Conservation (phyloP, 192 early-diverging fungal species). For the Entomortierella parvispora region DNA sequence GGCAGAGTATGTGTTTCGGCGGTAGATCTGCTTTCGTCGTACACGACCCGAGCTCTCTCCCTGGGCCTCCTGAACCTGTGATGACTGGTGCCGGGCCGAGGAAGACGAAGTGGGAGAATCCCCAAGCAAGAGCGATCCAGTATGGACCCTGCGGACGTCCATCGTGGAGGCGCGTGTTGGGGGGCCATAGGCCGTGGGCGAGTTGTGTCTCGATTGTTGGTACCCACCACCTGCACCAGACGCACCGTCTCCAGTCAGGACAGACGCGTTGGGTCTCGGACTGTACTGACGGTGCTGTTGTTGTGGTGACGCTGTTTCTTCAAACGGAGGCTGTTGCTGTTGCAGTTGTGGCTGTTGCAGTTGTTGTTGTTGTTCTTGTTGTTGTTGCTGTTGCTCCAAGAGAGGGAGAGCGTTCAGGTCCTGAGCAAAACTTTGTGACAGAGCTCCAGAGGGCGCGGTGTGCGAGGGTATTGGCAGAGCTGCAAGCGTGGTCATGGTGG, state of each 20-base stretch:
- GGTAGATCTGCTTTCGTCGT: constrained; percentile 34
- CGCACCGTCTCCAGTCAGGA: not conserved
- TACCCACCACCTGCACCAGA: constrained; percentile 45
- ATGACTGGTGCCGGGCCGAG: constrained; percentile 18
- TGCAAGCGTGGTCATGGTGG: constrained; percentile 38
- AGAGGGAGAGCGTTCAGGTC: not conserved
- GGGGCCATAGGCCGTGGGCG: constrained; percentile 5
- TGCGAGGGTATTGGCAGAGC: constrained; percentile 39
- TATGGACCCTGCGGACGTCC: constrained; percentile 26
- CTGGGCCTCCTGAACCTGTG: constrained; percentile 4
- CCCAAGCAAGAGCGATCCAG: constrained; percentile 14
- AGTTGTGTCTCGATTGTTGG: not conserved
- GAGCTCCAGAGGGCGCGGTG: not conserved
- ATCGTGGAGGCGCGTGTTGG: constrained; percentile 43
- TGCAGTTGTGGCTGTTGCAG: constrained; percentile 16
- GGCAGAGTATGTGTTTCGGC: constrained; percentile 56
- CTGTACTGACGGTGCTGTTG: no score
- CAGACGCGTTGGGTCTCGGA: not conserved
- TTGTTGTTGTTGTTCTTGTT: constrained; percentile 3
- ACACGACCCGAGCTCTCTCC: constrained; percentile 23
- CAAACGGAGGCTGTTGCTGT: not conserved
- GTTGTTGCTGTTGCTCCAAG: not conserved
- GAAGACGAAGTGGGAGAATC: constrained; percentile 22
- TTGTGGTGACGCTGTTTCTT: not conserved
- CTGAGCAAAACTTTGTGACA: not conserved